A percentile compares a stretch with the other conserved stretches of the same genome.
Conservation (phyloP, 192 early-diverging fungal genomes). For the Chytriomyces hyalinus region DNA sequence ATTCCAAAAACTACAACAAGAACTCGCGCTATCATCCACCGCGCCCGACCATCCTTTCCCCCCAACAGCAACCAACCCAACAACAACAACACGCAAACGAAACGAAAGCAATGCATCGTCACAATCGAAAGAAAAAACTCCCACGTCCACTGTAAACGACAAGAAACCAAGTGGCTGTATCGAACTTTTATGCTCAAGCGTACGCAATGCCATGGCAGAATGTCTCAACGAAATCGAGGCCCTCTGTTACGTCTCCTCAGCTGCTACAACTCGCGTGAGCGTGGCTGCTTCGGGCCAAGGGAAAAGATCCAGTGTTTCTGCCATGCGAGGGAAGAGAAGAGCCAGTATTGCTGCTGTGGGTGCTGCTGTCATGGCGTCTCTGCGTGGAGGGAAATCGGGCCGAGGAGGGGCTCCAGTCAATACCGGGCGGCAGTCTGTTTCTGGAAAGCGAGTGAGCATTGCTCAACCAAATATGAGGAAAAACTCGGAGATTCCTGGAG, state of each 20-base stretch:
- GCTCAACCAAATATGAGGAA: background rate
- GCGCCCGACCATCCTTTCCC: background rate
- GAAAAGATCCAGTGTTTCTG: background rate
- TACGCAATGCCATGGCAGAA: background rate
- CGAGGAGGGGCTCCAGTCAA: background rate
- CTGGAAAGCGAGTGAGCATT: background rate
- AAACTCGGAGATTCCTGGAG: no score
- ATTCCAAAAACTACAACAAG: no score
- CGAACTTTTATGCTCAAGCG: background rate
- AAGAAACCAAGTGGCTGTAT: conserved; percentile 12
- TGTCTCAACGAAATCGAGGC: conserved; percentile 18
- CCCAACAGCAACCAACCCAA: background rate
- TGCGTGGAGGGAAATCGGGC: background rate
- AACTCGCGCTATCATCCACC: background rate
- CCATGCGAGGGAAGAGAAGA: background rate
- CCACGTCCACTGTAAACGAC: background rate
- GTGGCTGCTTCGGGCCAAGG: background rate
- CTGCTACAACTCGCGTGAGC: background rate
- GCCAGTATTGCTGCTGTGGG: background rate
- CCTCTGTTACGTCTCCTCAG: background rate
- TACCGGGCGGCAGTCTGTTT: background rate
- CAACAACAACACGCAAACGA: background rate
- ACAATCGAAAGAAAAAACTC: no score
- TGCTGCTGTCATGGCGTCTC: background rate
- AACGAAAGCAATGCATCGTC: no score